Evolutionary conservation across 164 flowering plant genomes (phyloP).

Genomic region (Chimonanthus praecox): DNA sequence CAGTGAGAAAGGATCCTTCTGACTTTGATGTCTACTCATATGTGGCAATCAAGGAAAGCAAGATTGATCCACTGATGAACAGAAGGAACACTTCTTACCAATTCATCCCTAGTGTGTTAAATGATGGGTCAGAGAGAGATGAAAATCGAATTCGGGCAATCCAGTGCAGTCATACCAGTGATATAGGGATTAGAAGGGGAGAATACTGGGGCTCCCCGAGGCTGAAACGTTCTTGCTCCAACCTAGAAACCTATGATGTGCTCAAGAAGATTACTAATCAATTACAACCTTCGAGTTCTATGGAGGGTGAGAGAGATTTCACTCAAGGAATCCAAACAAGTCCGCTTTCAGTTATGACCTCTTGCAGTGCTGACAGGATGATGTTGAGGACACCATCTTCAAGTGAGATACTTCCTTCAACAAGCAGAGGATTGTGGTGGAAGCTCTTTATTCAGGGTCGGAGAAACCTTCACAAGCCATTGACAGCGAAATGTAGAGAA

Average conservation of each 20-base stretch:
- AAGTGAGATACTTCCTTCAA: constrained; percentile 73
- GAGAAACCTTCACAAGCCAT: constrained; percentile 43
- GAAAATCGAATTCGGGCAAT: constrained; percentile 23
- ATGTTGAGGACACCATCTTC: constrained; percentile 80
- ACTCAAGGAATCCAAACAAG: constrained; percentile 32
- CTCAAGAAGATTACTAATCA: constrained; percentile 27
- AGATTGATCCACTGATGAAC: constrained; percentile 7
- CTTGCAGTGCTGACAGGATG: constrained; percentile 72
- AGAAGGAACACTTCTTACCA: constrained; percentile 7
- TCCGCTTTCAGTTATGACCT: constrained; percentile 43
- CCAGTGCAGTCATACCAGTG: constrained; percentile 70
- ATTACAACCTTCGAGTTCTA: constrained; percentile 41
- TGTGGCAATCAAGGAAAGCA: constrained; percentile 14
- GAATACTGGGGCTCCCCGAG: constrained; percentile 54
- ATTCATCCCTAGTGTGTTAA: constrained; percentile 10
- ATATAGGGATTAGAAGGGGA: constrained; percentile 55
- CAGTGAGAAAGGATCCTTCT: constrained; percentile 46
- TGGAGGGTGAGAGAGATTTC: constrained; percentile 12
- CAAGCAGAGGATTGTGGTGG: constrained; percentile 83
- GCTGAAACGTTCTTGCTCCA: constrained; percentile 74
- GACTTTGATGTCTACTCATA: constrained; percentile 48
- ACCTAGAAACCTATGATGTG: constrained; percentile 45
- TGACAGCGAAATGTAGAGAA: not conserved
- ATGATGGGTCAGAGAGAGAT: constrained; percentile 15
- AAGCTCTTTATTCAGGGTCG: constrained; percentile 33